These are phyloP conservation scores for Plasmodium adleri DNA, from an alignment of 169 alveolate species.

Conservation along the genomic window DNA sequence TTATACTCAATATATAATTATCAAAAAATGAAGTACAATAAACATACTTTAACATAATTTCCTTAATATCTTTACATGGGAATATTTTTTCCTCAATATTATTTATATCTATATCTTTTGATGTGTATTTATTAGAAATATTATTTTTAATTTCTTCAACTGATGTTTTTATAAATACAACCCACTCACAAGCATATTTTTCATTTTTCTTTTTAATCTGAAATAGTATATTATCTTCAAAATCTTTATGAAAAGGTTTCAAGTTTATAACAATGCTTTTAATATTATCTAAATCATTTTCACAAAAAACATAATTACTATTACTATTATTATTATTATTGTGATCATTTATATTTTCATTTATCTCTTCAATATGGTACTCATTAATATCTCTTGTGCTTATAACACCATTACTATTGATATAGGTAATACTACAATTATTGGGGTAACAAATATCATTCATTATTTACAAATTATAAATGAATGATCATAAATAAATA, in stretches of 20 bases:
- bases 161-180: slow-evolving; percentile 42
- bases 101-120: slow-evolving; percentile 26
- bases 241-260: slow-evolving; percentile 61
- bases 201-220: slow-evolving; percentile 47
- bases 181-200: slow-evolving; percentile 66
- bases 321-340: slow-evolving; percentile 16
- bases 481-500: slow-evolving; percentile 1
- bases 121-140: background rate
- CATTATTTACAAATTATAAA: slow-evolving; percentile 23
- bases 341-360: too few species aligned
- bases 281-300: slow-evolving; percentile 46
- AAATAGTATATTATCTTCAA: slow-evolving; percentile 38
- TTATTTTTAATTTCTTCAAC: slow-evolving; percentile 12
- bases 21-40: slow-evolving; percentile 38
- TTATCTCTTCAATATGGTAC: background rate
- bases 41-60: slow-evolving; percentile 44
- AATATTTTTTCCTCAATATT: slow-evolving; percentile 45
- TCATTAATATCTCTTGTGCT: slow-evolving; percentile 57
- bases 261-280: slow-evolving; percentile 47
- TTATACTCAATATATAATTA: slow-evolving; percentile 29
- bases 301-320: slow-evolving; percentile 43
- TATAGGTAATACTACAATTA: slow-evolving; percentile 55
- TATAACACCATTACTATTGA: slow-evolving; percentile 60
- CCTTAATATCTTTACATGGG: slow-evolving; percentile 45
- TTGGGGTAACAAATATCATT: slow-evolving; percentile 16